Conservation (phyloP, 805 yeast species). For the Saturnispora sekii region DNA sequence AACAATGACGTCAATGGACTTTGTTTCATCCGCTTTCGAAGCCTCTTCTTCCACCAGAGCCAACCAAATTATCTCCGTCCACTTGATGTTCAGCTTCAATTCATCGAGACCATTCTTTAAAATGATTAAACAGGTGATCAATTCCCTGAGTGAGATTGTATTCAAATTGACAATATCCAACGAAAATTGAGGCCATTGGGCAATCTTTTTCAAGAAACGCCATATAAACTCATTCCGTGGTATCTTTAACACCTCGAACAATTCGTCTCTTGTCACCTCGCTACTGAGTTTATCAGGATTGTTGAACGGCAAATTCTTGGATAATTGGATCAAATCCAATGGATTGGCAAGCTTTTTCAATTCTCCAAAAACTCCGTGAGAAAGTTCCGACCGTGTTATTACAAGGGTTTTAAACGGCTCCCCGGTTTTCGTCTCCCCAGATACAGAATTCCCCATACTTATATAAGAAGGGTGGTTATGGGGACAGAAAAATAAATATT, state of each 20-base stretch:
- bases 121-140: conserved; percentile 4
- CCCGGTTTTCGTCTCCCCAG: not conserved
- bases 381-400: not conserved
- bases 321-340: conserved; percentile 5
- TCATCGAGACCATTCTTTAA: conserved; percentile 3
- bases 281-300: not conserved
- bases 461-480: not conserved
- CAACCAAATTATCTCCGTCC: not conserved
- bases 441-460: conserved; percentile 5
- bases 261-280: not conserved
- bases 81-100: not conserved
- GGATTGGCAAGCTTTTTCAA: conserved; percentile 1
- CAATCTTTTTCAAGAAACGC: conserved; percentile 3
- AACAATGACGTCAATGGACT: conserved; percentile 17
- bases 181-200: conserved; percentile 10
- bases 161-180: not conserved
- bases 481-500: not conserved
- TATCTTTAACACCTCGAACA: not conserved
- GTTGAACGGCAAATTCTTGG: conserved; percentile 3
- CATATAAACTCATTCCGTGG: conserved; percentile 12
- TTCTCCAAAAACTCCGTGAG: conserved; percentile 1
- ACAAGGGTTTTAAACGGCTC: not conserved
- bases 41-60: not conserved
- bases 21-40: conserved; percentile 1
- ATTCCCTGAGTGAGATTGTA: conserved; percentile 6